Evolutionary conservation across 2,329 filamentous ascomycete genomes (phyloP), one percentile per base, ranked within the genome.

Genomic region (Fusarium odoratissimum): DNA sequence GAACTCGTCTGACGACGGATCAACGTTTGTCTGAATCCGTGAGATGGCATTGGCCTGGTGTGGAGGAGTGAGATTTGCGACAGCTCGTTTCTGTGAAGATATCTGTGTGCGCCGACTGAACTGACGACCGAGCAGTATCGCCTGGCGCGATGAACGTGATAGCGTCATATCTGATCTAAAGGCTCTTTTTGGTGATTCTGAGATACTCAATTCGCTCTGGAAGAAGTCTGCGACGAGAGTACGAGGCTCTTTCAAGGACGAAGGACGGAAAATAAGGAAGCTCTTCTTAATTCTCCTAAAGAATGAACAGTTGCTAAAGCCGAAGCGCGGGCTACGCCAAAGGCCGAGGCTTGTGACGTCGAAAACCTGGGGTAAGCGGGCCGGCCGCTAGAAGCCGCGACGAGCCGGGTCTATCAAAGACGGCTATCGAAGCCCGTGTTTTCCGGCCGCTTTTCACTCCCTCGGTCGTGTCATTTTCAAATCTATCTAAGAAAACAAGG

Each of bases 1-100:
- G 86, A 93, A 98, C 76, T 94, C 92, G 35, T 91, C 85, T 9
- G 94, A 95, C 8, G 89, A 89, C 6, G 91, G 88, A 81, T 98
- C 95, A 75, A 98, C 89, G 48, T 87, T 85, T 41, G 90, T 93
- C 68, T 91, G 92, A 38, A 98, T 86, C 46, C 94, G 87, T 11
- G 95, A 97, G 70, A 98, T 91, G 61, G 94, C 92, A 71, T 90
- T 89, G 40, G 94, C 93, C 84, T 97, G 94, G 81, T 95, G 91
- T 5, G 91, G 89, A 69, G 94, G 90, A 13, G 92, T 93, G 82
- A 97, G 95, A 46, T 90, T 94, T 66, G 95, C 92, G 75, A 93
- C 86, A 60, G 84, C 77, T 65, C 83, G 81, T 76, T 72, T 78
- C 65, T 73, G 76, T 70, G 60, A 74, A 58, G 68, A 70, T 46